Conservation (phyloP, 805 yeast genomes). For the Pichia pseudocactophila region DNA sequence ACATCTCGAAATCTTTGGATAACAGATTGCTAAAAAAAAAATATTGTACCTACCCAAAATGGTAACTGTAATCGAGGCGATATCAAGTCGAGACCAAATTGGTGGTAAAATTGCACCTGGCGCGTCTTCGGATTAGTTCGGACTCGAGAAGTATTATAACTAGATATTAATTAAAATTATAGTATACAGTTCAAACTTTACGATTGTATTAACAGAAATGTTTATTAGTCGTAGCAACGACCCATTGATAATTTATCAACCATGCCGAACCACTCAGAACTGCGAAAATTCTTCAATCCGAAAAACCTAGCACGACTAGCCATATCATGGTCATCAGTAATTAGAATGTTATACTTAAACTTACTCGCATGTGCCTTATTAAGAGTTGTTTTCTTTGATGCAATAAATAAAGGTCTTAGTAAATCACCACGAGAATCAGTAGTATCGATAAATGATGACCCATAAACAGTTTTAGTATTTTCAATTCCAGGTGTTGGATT, state of each 20-base stretch:
- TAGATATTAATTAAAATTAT: too few relatives aligned
- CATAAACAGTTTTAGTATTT: not conserved
- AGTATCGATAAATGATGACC: not conserved
- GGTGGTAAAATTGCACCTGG: too few relatives aligned
- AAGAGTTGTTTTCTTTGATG: slow-evolving; percentile 16
- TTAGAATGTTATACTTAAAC: slow-evolving; percentile 50
- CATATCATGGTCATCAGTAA: slow-evolving; percentile 72
- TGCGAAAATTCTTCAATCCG: slow-evolving; percentile 47
- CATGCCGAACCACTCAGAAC: slow-evolving; percentile 50
- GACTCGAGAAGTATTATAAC: too few relatives aligned
- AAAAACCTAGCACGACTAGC: slow-evolving; percentile 51
- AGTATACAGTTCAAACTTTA: too few relatives aligned
- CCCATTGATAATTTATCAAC: slow-evolving; percentile 39
- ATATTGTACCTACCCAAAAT: not conserved
- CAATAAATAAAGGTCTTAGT: slow-evolving; percentile 6
- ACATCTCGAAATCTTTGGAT: not conserved
- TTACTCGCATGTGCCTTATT: slow-evolving; percentile 29
- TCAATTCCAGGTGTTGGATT: not conserved
- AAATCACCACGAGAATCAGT: slow-evolving; percentile 9
- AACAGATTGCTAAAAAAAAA: not conserved
- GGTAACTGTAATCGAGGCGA: not conserved
- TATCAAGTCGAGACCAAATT: not conserved
- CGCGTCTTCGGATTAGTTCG: not conserved
- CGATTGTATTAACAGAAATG: too few relatives aligned
- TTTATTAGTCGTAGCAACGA: slow-evolving; percentile 39